Base-by-base conservation (phyloP, 2,329 filamentous ascomycete genomes). In the Colletotrichum higginsianum region DNA sequence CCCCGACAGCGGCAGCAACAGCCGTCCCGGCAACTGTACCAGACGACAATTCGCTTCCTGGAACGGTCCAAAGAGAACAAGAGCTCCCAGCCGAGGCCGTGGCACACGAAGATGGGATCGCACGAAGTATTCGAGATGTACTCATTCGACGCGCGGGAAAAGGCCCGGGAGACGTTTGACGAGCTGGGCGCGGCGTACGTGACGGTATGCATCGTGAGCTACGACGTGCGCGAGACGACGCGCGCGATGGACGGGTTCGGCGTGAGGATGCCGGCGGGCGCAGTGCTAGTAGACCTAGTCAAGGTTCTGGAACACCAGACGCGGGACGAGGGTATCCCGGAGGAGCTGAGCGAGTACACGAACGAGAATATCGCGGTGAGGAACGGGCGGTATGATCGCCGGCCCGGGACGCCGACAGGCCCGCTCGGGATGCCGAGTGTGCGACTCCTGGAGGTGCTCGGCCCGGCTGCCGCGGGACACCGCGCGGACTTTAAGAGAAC, bases 281-380 rank as follows among this genome's bases (percentile, higher is more conserved):
- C 23, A 8, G 53, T 55, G 35, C 46, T 53, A 30, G 61, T 63
- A 16, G 49, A 63, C 23, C 21, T 63, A 18, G 53, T 15, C 53
- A 69, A 47, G 56, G 67, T 42, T 18, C 21, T 63, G 49, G 61
- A 63, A 49, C 61, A 63, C 38, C 61, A 69, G 46, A 58, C n/a
- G 47, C 65, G 6, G 3, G 35, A 16, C 4, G 18, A 21, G 12
- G 61, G 40, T 1, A 47, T 53, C 0, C 61, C 67, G 1, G 26
- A 52, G 18, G 8, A 23, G 40, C 13, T 69, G 21, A 66, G 26
- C 15, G 26, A 26, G 40, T 69, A 66, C 16, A 66, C 67, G 5
- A 18, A 66, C 16, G 53, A 60, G 15, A 69, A 66, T 30, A 35
- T 69, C 18, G 35, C 53, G 46, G 26, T 47, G 18, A 26, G 67